Base-by-base conservation (phyloP, 805 yeast species). In the Schizosaccharomyces japonicus region DNA sequence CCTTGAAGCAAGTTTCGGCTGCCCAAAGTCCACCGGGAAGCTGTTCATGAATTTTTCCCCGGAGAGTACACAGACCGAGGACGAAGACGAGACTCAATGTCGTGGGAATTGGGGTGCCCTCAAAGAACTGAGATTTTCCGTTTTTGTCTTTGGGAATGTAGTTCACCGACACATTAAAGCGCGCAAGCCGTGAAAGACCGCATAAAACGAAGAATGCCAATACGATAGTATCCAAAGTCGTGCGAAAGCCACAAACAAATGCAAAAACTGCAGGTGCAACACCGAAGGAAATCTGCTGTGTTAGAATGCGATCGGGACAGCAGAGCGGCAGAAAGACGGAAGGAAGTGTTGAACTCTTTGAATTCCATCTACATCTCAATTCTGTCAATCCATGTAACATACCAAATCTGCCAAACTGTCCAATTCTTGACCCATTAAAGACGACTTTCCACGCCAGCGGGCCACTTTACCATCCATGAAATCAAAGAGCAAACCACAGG, bases 401-500 rank as follows among this genome's bases (percentile, higher is more conserved):
- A 87, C 73, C 57, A 90, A 72, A 63, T 90, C 98, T 21, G 98
- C 98, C 56, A 90, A 70, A 1, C 95, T 85, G 60, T 90, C 98
- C 57, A 90, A 72, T 65, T 90, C 98, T 63, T 90, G 96, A 51
- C 98, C 98, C 80, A 90, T 81, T 49, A 90, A 69, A 10, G 92
- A 78, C 2, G 93, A 73, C 65, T 85, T 83, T 60, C 84, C 80
- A 64, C 95, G 74, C 65, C 90, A 71, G 58, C 98, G 73, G 3
- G 98, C 98, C 5, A 87, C 98, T 56, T 93, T 75, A 31, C 98
- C 98, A 60, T 90, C 98, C 60, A 90, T 80, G 60, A 90, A 84
- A 62, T 87, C 98, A 61, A 87, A 87, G 60, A 90, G 83, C 57
- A 87, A 72, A 4, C 98, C 98, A 54, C 87, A 66, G n/a, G 80